These are phyloP conservation scores for Salix caprea DNA, from an alignment of 345 rosid genomes.

Conservation along the genomic window DNA sequence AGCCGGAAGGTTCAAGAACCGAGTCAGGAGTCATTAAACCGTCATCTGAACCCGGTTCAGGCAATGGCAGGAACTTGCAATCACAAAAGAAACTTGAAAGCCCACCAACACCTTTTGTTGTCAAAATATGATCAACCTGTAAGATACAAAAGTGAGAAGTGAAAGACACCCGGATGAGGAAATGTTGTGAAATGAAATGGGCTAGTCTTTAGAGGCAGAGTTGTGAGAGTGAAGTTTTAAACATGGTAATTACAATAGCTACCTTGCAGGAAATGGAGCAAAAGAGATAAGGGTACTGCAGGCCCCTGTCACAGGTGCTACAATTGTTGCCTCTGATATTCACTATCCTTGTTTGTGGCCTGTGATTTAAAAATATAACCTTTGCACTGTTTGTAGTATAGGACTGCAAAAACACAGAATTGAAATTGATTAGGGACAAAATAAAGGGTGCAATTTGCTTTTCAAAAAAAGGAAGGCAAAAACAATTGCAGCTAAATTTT, in stretches of 20 bases:
- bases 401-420: slow-evolving; percentile 34
- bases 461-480: neutral
- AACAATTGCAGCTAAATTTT: neutral
- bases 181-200: neutral
- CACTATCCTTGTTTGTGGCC: slow-evolving; percentile 62
- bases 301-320: slow-evolving; percentile 60
- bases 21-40: slow-evolving; percentile 54
- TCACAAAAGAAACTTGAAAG: slow-evolving; percentile 54
- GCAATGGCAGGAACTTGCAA: slow-evolving; percentile 59
- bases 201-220: slow-evolving; percentile 14
- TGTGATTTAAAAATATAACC: slow-evolving; percentile 75
- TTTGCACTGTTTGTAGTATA: slow-evolving; percentile 77
- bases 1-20: slow-evolving; percentile 53
- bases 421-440: neutral
- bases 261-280: slow-evolving; percentile 97
- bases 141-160: neutral
- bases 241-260: neutral
- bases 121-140: slow-evolving; percentile 55
- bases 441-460: neutral
- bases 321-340: slow-evolving; percentile 69
- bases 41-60: slow-evolving; percentile 50
- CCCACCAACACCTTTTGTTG: slow-evolving; percentile 41
- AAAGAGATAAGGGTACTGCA: slow-evolving; percentile 63
- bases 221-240: slow-evolving; percentile 11
- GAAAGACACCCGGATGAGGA: slow-evolving; percentile 8